These are phyloP conservation scores for Peronospora farinosa DNA, from an alignment of 352 stramenopile species.

Conservation along the genomic window DNA sequence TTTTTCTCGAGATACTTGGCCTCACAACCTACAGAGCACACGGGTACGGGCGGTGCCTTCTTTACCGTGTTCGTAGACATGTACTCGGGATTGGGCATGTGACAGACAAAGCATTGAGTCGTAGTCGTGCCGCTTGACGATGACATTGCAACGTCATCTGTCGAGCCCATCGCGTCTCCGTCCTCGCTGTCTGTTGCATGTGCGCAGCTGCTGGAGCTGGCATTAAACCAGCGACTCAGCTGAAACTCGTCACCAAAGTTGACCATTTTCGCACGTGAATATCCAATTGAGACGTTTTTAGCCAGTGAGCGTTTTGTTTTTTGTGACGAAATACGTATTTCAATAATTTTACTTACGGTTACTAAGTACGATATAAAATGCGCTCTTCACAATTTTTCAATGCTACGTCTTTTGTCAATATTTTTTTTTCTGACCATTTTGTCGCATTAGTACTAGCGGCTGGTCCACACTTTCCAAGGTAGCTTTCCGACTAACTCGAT, in stretches of 20 bases:
- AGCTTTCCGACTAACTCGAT: too few species aligned
- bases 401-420: too few species aligned
- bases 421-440: too few species aligned
- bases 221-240: constrained; percentile 81
- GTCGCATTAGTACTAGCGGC: too few species aligned
- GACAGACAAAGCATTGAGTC: constrained; percentile 53
- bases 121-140: constrained; percentile 20
- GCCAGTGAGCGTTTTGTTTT: too few species aligned
- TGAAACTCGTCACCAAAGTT: constrained; percentile 60
- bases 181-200: constrained; percentile 39
- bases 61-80: constrained; percentile 58
- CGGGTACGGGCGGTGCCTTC: constrained; percentile 47
- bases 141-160: constrained; percentile 17
- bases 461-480: too few species aligned
- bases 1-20: constrained; percentile 51
- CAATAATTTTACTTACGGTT: too few species aligned
- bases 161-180: constrained; percentile 25
- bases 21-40: constrained; percentile 53
- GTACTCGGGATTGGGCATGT: constrained; percentile 52
- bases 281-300: constrained; percentile 16
- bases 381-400: too few species aligned
- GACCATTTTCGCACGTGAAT: constrained; percentile 25
- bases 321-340: too few species aligned
- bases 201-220: constrained; percentile 21
- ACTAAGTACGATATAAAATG: too few species aligned